A percentile compares a stretch with the other conserved stretches of the same genome.
Conservation (phyloP, 2,329 filamentous ascomycete species). For the Calonectria pseudoturangicola region DNA sequence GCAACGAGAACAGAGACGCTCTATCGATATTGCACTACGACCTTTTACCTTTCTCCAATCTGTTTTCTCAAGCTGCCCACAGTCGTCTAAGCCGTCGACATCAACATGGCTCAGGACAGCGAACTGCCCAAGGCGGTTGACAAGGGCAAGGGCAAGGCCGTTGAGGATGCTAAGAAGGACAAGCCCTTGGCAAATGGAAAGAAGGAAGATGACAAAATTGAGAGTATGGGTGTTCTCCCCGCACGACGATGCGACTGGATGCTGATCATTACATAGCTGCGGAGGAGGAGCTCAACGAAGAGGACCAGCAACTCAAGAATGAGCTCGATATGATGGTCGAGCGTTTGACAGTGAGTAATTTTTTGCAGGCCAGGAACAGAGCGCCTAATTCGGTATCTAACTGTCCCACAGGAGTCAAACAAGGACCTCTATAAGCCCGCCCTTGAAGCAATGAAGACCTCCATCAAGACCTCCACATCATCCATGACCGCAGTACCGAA, state of each 20-base stretch:
- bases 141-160: slow-evolving; percentile 97
- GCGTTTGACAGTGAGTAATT: slow-evolving; percentile 83
- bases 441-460: slow-evolving; percentile 96
- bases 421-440: slow-evolving; percentile 91
- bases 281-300: slow-evolving; percentile 94
- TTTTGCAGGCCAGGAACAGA: neutral
- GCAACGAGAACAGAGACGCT: slow-evolving; percentile 36
- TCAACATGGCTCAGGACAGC: slow-evolving; percentile 93
- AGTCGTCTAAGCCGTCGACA: slow-evolving; percentile 57
- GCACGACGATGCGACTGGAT: slow-evolving; percentile 41
- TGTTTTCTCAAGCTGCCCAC: slow-evolving; percentile 50
- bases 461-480: slow-evolving; percentile 98
- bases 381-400: slow-evolving; percentile 42
- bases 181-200: slow-evolving; percentile 83
- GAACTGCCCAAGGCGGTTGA: slow-evolving; percentile 89
- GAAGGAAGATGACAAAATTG: slow-evolving; percentile 82
- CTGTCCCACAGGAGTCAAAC: slow-evolving; percentile 82
- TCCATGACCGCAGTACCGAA: slow-evolving; percentile 99
- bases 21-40: slow-evolving; percentile 31
- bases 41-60: slow-evolving; percentile 40
- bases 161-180: slow-evolving; percentile 81
- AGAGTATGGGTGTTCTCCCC: slow-evolving; percentile 61
- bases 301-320: slow-evolving; percentile 98
- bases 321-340: slow-evolving; percentile 99
- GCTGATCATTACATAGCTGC: slow-evolving; percentile 58